Evolutionary conservation across 2,329 filamentous ascomycete genomes (phyloP).

Genomic region (Colletotrichum cuscutae): DNA sequence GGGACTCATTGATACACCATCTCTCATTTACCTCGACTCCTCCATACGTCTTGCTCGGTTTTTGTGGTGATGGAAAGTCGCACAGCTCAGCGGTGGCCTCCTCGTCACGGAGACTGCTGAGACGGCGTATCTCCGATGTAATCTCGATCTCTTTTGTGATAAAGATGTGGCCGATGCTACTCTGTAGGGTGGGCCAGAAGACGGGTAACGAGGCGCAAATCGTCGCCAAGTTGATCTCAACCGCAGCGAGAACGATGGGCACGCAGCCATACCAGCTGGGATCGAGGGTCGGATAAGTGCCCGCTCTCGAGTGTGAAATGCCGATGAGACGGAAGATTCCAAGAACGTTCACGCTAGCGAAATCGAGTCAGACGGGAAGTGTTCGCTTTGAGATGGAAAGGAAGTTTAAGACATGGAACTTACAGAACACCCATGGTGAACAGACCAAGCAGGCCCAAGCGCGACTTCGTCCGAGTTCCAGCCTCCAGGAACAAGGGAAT

Average conservation of each 20-base stretch:
- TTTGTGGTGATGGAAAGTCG: slow-evolving; percentile 7
- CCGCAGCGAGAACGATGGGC: slow-evolving; percentile 44
- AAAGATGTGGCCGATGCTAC: slow-evolving; percentile 44
- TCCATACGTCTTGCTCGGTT: not conserved
- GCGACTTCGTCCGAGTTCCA: slow-evolving; percentile 40
- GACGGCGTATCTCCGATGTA: slow-evolving; percentile 35
- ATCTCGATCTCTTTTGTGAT: slow-evolving; percentile 47
- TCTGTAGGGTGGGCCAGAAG: slow-evolving; percentile 38
- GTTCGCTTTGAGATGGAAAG: too few relatives aligned
- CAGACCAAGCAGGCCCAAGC: slow-evolving; percentile 43
- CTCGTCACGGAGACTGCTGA: slow-evolving; percentile 4
- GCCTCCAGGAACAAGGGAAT: slow-evolving; percentile 42
- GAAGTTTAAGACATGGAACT: slow-evolving; percentile 28
- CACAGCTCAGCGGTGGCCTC: slow-evolving; percentile 6
- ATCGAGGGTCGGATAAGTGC: slow-evolving; percentile 46
- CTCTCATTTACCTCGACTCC: not conserved
- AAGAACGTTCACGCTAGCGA: slow-evolving; percentile 21
- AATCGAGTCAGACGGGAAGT: slow-evolving; percentile 25
- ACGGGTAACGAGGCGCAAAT: slow-evolving; percentile 30
- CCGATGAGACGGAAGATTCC: slow-evolving; percentile 44
- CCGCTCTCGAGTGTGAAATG: slow-evolving; percentile 43
- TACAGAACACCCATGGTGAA: slow-evolving; percentile 45
- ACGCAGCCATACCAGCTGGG: slow-evolving; percentile 48
- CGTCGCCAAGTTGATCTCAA: slow-evolving; percentile 44
- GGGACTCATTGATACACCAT: slow-evolving; percentile 6